Evolutionary conservation across 192 early-diverging fungal genomes (phyloP), one percentile per base, ranked within the genome.

Genomic region (Umbelopsis isabellina): DNA sequence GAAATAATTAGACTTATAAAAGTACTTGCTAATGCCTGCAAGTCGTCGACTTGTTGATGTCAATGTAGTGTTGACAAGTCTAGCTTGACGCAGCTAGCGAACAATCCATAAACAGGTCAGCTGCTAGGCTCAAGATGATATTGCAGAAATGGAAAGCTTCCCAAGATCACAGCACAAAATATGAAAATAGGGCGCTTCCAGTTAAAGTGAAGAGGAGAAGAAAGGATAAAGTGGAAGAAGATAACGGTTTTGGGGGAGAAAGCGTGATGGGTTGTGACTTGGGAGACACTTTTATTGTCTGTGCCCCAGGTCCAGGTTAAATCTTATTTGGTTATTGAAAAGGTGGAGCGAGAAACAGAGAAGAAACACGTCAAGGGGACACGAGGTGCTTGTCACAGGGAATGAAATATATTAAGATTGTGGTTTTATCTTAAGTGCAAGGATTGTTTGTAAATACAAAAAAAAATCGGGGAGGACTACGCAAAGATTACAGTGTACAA

Each of bases 401-500:
- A 41, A 41, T 41, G 37, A 30, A 30, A 41, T 41, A 41, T 41
- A 41, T 41, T 41, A 41, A 41, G 5, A 41, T 30, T 41, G 37
- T n/a, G n/a, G n/a, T 41, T 41, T 41, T 41, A 41, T 41, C 37
- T 30, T 41, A 41, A 41, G 37, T 9, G 37, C 37, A 41, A 41
- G 6, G 37, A 41, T 41, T 4, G 6, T 41, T 41, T 41, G 37
- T 41, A 41, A 41, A 41, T 41, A 41, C 0, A 6, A 6, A 6
- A 6, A 41, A 65, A 65, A 37, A 21, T 65, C 64, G 27, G 33
- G 35, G n/a, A 15, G 7, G 7, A 69, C 49, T 52, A 69, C 48
- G 35, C 25, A 48, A 79, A 72, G 49, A 79, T 66, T 13, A 79
- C 46, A 52, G 55, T 70, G 25, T 51, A 55, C 73, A 79, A 69